Evolutionary conservation across 2,329 filamentous ascomycete species (phyloP), one percentile per base, ranked within the genome.

Genomic region (Pseudonectria foliicola): DNA sequence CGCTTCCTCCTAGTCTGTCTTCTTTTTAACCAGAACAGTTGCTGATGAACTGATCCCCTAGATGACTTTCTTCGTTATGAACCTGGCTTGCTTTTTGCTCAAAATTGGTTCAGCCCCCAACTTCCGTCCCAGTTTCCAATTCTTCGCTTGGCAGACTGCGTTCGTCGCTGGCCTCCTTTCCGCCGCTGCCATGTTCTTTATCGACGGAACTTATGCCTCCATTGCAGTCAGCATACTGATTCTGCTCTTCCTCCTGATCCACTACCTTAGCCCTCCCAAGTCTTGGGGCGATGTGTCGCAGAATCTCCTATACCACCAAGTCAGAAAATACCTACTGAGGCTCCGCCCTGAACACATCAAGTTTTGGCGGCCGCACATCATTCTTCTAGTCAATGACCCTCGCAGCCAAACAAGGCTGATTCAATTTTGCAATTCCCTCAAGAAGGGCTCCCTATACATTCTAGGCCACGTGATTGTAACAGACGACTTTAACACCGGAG

Each of bases 1-100:
- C n/a, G n/a, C n/a, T n/a, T n/a, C n/a, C n/a, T n/a, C n/a, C n/a
- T n/a, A n/a, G n/a, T n/a, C n/a, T 3, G 4, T n/a, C 6, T 3
- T n/a, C n/a, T 14, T 16, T 14, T 25, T 24, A 6, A 13, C 11
- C 7, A 7, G 15, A n/a, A 21, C 7, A n/a, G 7, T n/a, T 35
- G 15, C 44, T 51, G 34, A 44, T 24, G 3, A 16, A 14, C 30
- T 23, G 18, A 12, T 30, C 11, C 13, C 18, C 5, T 18, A 76
- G 70, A 90, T 93, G 82, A 94, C 87, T 0, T 94, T 93, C 52
- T 75, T 93, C 33, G 84, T 90, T 27, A 92, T 85, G 60, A 93
- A 94, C 45, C 62, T 93, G 7, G 87, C 87, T 6, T 93, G 86
- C 48, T 93, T 94, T 50, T 65, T 93, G 2, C 70, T 94, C 36